Evolutionary conservation across 495 filamentous ascomycete species (phyloP), one percentile per base, ranked within the genome.

Genomic region (Articulospora tetracladia): DNA sequence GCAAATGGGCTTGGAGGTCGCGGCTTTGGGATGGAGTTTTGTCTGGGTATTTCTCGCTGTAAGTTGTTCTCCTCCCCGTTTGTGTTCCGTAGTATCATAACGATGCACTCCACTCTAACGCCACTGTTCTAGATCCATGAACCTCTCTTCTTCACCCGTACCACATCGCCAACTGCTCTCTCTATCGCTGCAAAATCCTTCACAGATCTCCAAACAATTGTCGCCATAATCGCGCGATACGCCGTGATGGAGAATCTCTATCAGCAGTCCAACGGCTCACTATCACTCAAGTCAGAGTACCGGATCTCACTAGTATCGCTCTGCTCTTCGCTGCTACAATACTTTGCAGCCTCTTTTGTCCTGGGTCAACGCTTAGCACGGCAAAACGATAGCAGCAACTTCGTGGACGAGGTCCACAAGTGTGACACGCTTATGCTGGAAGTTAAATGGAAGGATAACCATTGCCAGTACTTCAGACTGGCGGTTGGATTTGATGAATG

Each of bases 161-260:
- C 12, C 32, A 44, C 12, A 13, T 15, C 19, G 1, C 4, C 20
- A 20, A n/a, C 20, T 19, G 23, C 26, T 44, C 22, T 46, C 92
- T 97, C 71, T 89, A 88, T 70, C 72, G 96, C 39, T 92, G 97
- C 69, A 92, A 97, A 69, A 84, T 36, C 50, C 8, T 57, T 56
- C 32, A 2, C 15, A 24, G 48, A 58, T 3, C 30, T 61, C 12
- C 53, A 36, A n/a, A 51, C 55, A 0, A 23, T 65, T 28, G 50
- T 50, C 3, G 54, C 23, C 11, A 39, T 59, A 12, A 52, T 65
- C 1, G 63, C 63, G 2, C 54, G 63, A 0, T 65, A 65, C 50
- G 54, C 59, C 2, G 63, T 65, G 22, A 65, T 65, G 63, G 59
- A 65, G 26, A 65, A 61, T 19, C 54, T 65, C 3, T 65, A 58